Percentiles rank a stretch among this genome's conserved stretches.
Conservation (phyloP, 208 protist species). For the Crithidia acanthocephali region DNA sequence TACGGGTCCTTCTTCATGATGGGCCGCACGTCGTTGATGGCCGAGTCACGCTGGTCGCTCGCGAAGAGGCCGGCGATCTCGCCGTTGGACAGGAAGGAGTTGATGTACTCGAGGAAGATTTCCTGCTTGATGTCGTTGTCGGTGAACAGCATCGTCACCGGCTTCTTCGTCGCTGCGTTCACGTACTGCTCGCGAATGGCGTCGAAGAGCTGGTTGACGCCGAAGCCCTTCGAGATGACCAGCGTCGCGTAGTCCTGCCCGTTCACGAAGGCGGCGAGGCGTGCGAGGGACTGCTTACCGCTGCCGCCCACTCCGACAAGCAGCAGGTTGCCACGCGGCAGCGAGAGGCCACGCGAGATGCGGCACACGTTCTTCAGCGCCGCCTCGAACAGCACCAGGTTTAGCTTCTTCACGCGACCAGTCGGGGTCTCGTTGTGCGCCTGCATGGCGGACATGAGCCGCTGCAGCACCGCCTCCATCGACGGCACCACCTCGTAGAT, state of each 20-base stretch:
- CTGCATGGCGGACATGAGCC: slow-evolving; percentile 82
- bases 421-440: slow-evolving; percentile 87
- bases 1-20: slow-evolving; percentile 96
- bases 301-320: slow-evolving; percentile 95
- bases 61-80: slow-evolving; percentile 98
- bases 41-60: slow-evolving; percentile 97
- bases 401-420: slow-evolving; percentile 89
- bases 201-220: slow-evolving; percentile 94
- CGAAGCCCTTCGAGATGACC: slow-evolving; percentile 93
- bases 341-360: slow-evolving; percentile 92
- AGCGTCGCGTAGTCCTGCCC: slow-evolving; percentile 91
- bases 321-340: slow-evolving; percentile 94
- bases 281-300: slow-evolving; percentile 94
- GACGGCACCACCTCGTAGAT: slow-evolving; percentile 95
- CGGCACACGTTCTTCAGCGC: slow-evolving; percentile 95
- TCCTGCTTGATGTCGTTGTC: slow-evolving; percentile 99
- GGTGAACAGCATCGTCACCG: slow-evolving; percentile 97
- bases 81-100: slow-evolving; percentile 96
- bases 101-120: slow-evolving; percentile 98
- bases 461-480: slow-evolving; percentile 79
- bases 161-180: slow-evolving; percentile 73
- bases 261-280: slow-evolving; percentile 90
- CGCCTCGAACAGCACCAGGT: slow-evolving; percentile 96
- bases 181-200: slow-evolving; percentile 94
- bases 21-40: slow-evolving; percentile 95